These are phyloP conservation scores for Nannizziopsis barbatae DNA, from an alignment of 2,329 filamentous ascomycete species.

Conservation along the genomic window DNA sequence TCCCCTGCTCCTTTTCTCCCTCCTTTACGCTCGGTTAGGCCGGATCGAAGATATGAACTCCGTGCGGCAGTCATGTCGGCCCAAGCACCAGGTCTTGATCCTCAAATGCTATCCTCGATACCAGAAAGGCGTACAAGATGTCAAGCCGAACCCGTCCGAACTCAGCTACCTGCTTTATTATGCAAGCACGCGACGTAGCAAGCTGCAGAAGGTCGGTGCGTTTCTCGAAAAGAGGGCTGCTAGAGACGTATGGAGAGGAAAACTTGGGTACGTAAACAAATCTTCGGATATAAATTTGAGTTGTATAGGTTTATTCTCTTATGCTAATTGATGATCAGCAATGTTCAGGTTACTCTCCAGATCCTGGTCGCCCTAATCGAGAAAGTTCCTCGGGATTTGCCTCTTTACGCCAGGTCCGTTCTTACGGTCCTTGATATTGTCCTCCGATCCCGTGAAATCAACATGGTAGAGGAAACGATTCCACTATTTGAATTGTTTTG, in stretches of 20 bases:
- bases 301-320: not conserved
- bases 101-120: constrained; percentile 93
- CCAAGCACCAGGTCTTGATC: constrained; percentile 92
- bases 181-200: constrained; percentile 83
- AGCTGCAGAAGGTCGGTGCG: constrained; percentile 88
- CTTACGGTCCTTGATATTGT: constrained; percentile 75
- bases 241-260: constrained; percentile 77
- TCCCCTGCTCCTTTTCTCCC: not conserved
- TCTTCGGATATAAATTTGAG: constrained; percentile 6
- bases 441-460: constrained; percentile 74
- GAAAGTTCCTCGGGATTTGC: constrained; percentile 79
- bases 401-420: constrained; percentile 74
- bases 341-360: constrained; percentile 88
- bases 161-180: constrained; percentile 96
- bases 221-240: constrained; percentile 92
- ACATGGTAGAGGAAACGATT: constrained; percentile 82
- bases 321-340: constrained; percentile 41
- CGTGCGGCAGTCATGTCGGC: constrained; percentile 55
- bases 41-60: constrained; percentile 39
- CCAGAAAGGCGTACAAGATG: constrained; percentile 80
- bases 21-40: not conserved
- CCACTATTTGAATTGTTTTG: constrained; percentile 82
- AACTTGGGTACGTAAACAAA: constrained; percentile 61
- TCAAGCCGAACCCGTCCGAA: constrained; percentile 93
- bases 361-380: constrained; percentile 87